Conservation (phyloP, 169 alveolate genomes). For the Eimeria falciformis region DNA sequence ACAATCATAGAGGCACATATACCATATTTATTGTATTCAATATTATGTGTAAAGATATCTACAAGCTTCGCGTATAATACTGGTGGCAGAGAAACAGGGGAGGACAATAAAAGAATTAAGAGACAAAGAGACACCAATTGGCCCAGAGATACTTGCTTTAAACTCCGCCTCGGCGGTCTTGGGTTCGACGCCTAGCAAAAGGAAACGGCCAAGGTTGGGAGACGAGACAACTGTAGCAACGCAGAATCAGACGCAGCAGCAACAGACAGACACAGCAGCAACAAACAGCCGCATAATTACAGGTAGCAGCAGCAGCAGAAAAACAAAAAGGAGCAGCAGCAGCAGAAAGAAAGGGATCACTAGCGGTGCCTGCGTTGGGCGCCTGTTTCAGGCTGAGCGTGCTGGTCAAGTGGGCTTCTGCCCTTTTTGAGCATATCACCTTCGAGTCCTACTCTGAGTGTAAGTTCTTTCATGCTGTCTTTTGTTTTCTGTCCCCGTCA, state of each 20-base stretch:
- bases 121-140: no score
- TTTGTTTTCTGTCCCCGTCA: no score
- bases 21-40: no score
- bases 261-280: no score
- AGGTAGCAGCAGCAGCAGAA: not conserved
- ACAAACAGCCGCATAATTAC: no score
- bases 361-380: no score
- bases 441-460: not conserved
- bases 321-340: no score
- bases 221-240: constrained; percentile 81
- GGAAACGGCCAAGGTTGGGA: constrained; percentile 86
- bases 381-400: not conserved
- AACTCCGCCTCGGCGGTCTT: constrained; percentile 87
- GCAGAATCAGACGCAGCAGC: not conserved
- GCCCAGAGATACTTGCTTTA: constrained; percentile 78
- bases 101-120: no score
- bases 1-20: not conserved
- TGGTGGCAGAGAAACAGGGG: no score
- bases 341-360: not conserved
- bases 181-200: constrained; percentile 83
- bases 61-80: no score
- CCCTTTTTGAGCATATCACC: not conserved
- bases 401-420: not conserved
- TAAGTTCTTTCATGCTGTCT: no score
- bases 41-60: no score